Percentiles rank a stretch among this genome's conserved stretches.
Evolutionary conservation across 2,329 filamentous ascomycete species (phyloP).

Genomic region (Microcyclosporella mali): DNA sequence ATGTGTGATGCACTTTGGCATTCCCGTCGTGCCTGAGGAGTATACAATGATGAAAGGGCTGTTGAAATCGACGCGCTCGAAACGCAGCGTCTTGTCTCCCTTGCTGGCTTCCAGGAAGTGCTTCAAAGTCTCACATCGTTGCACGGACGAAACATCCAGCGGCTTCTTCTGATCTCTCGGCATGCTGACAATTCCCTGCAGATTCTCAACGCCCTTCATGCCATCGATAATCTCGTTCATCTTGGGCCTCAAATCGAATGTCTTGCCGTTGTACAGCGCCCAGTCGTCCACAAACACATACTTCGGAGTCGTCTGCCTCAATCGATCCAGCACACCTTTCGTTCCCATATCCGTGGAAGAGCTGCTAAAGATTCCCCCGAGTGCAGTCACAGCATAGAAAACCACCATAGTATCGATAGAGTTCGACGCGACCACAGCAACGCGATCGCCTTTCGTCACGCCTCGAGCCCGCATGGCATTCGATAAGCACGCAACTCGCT

Average conservation of each 20-base stretch:
- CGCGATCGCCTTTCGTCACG: slow-evolving; percentile 63
- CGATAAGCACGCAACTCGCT: slow-evolving; percentile 52
- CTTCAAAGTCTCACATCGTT: slow-evolving; percentile 40
- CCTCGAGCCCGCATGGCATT: slow-evolving; percentile 62
- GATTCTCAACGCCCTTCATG: slow-evolving; percentile 54
- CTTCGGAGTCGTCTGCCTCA: slow-evolving; percentile 68
- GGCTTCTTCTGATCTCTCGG: slow-evolving; percentile 56
- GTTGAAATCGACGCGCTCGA: slow-evolving; percentile 60
- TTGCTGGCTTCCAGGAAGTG: slow-evolving; percentile 37
- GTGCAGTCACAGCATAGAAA: slow-evolving; percentile 61
- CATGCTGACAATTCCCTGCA: slow-evolving; percentile 59
- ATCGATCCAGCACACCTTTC: slow-evolving; percentile 67
- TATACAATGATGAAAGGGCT: slow-evolving; percentile 71
- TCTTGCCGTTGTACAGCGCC: slow-evolving; percentile 73
- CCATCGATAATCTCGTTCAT: slow-evolving; percentile 61
- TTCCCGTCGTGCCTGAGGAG: slow-evolving; percentile 72
- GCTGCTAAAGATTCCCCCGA: slow-evolving; percentile 71
- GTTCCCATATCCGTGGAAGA: slow-evolving; percentile 79
- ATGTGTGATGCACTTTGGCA: slow-evolving; percentile 81
- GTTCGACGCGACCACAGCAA: slow-evolving; percentile 70
- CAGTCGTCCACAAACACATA: slow-evolving; percentile 80
- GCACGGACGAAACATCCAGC: slow-evolving; percentile 52
- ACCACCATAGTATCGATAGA: slow-evolving; percentile 67
- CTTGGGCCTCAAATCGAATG: slow-evolving; percentile 64
- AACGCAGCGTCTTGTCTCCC: slow-evolving; percentile 40